Percentiles rank a stretch among this genome's conserved stretches.
phyloP scores from a whole-genome alignment of 2,329 filamentous ascomycete species.

The Fusarium pseudocircinatum region DNA sequence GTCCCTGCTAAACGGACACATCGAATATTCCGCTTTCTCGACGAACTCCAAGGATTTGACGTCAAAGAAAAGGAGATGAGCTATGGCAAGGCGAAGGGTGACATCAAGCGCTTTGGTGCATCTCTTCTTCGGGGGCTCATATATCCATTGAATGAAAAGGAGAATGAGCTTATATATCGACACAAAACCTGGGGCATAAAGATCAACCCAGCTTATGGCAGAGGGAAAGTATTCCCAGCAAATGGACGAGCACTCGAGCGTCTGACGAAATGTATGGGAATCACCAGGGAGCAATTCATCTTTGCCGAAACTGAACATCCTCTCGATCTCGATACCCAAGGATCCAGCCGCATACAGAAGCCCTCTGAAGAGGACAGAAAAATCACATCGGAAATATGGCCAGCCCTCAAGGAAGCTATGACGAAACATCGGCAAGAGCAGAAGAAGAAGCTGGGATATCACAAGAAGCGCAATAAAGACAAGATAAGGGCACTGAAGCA shows the following conservation, averaged over 20 bases:
- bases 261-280: slow-evolving; percentile 20
- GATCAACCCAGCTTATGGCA: neutral
- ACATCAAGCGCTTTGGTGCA: slow-evolving; percentile 40
- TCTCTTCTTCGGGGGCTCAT: slow-evolving; percentile 30
- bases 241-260: neutral
- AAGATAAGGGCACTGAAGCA: neutral
- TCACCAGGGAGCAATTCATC: slow-evolving; percentile 11
- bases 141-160: slow-evolving; percentile 8
- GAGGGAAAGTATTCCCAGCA: neutral
- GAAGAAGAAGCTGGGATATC: neutral
- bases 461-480: neutral
- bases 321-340: neutral
- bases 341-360: neutral
- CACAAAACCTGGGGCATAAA: neutral
- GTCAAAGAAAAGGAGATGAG: neutral
- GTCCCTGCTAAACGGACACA: slow-evolving; percentile 21
- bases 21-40: slow-evolving; percentile 32
- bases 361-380: neutral
- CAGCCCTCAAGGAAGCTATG: neutral
- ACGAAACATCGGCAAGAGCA: neutral
- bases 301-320: neutral
- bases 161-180: neutral
- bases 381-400: neutral
- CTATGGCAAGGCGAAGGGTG: slow-evolving; percentile 29
- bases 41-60: slow-evolving; percentile 33